Base-by-base conservation (phyloP, 2,329 filamentous ascomycete species). In the Ophiostoma triangulosporum region DNA sequence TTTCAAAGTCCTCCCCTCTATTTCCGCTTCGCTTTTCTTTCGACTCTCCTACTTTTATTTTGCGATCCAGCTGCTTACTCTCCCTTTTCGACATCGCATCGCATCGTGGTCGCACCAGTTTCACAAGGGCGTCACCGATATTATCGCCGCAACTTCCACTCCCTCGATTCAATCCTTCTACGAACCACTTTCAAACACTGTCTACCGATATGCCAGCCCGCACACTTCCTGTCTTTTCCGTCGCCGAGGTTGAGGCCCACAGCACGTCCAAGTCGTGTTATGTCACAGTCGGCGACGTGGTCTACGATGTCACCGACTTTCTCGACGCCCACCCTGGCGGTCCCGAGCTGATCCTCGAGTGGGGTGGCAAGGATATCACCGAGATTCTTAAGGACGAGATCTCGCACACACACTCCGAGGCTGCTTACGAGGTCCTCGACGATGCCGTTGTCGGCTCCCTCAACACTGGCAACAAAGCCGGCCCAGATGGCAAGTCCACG, bases 291-390 rank as follows among this genome's bases (percentile, higher is more conserved):
- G 90, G 88, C 58, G 77, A 78, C 55, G 94, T 91, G 62, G 91
- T 98, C 61, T 98, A 89, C 76, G 91, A 98, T 73, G 78, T 98
- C 59, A 96, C 93, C 56, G 81, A 87, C 54, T 98, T 98, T 64
- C 69, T 96, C 57, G 81, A 89, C 51, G 83, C 89, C 60, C 93
- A 98, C 66, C 93, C 93, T 24, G 93, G 93, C 61, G 93, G 93
- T 55, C 80, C 81, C 62, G 87, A 95, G 58, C 73, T 97, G 61
- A 84, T 98, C 57, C 73, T 96, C 58, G 86, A 95, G 52, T 95
- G 93, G 66, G 93, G 78, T 31, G 91, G 91, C 60, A 87, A 88
- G 67, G 93, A 98, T 68, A 76, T 96, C 55, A 77, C 79, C 59
- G 76, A 81, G 3, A 94, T 96, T 56, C 74, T 98, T 69, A 81